Evolutionary conservation across 345 rosid species (phyloP), one percentile per base, ranked within the genome.

Genomic region (Euphorbia tirucalli): DNA sequence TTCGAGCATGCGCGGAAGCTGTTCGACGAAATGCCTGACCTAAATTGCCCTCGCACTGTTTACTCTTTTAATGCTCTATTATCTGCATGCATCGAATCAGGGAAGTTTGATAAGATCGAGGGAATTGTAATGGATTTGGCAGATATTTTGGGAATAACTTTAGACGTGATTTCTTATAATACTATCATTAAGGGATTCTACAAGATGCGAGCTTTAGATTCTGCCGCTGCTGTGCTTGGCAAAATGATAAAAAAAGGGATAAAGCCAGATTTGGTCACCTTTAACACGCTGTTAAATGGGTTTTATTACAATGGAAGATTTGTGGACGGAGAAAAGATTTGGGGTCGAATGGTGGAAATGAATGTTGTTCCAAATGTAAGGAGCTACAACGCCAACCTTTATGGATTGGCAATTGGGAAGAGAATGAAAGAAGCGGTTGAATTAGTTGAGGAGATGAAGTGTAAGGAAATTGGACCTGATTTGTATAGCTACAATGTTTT

Each of bases 241-340:
- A 89, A 83, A 81, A 88, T 93, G 88, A 83, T 80, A 81, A 76
- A 74, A 80, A 80, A 85, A 62, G 90, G 89, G n/a, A 11, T 90
- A 37, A 65, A 70, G 31, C 87, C 89, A 11, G 76, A 86, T 82
- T 50, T 78, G 77, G 50, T 87, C 50, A 85, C 90, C 1, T 90
- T 79, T 66, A 88, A 89, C 58, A 82, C 86, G 0, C 87, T 90
- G 56, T 64, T 88, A 55, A 3, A 73, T 18, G 89, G 74, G 41
- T 80, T 80, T 16, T 84, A 82, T 73, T 54, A n/a, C 52, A 85
- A 85, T 32, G 87, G 86, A 5, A 68, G 65, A 58, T 74, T 83
- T 31, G 83, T 15, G 15, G 87, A 76, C 9, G 97, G 90, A n/a
- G 92, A 88, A 77, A 35, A 28, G 25, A 52, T 50, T 16, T 71